Conservation (phyloP, 2,329 filamentous ascomycete genomes). For the Nannizziopsis barbatae region DNA sequence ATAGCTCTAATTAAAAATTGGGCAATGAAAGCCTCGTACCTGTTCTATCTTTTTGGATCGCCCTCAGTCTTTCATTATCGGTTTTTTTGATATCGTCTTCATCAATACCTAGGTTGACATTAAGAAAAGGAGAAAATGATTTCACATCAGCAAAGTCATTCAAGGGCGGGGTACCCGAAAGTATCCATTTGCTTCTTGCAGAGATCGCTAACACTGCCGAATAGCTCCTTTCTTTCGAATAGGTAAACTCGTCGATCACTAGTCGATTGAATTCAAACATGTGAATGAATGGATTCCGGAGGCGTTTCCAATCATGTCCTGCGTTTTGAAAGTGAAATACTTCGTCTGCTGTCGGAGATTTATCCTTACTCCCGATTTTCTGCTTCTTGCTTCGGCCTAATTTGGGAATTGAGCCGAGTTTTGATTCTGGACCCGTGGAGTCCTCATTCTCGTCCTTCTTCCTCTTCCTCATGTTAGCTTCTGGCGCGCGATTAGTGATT, state of each 20-base stretch:
- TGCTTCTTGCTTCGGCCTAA: constrained; percentile 1
- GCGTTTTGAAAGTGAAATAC: constrained; percentile 21
- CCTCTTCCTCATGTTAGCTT: constrained; percentile 17
- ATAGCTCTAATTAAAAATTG: constrained; percentile 8
- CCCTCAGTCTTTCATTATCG: constrained; percentile 38
- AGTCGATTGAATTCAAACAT: constrained; percentile 51
- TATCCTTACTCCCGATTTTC: constrained; percentile 1
- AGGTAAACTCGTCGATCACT: constrained; percentile 55
- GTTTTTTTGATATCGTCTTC: constrained; percentile 38
- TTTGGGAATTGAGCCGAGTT: constrained; percentile 7
- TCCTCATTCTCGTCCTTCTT: constrained; percentile 15
- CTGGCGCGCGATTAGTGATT: not conserved
- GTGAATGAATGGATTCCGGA: constrained; percentile 40
- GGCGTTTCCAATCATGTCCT: constrained; percentile 18
- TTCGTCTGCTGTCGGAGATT: constrained; percentile 13
- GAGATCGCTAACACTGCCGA: constrained; percentile 37
- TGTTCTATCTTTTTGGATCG: constrained; percentile 35
- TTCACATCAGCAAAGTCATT: constrained; percentile 50
- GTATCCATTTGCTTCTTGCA: constrained; percentile 47
- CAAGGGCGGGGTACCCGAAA: constrained; percentile 53
- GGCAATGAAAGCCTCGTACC: constrained; percentile 21
- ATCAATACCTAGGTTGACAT: constrained; percentile 45
- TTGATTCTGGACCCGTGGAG: constrained; percentile 15
- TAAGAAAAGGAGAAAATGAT: constrained; percentile 46
- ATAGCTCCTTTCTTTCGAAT: constrained; percentile 37